Percentiles rank a stretch among this genome's conserved stretches.
These are phyloP conservation scores for Multifurca ochricompacta DNA, from an alignment of 768 basidiomycete species.

Conservation along the genomic window DNA sequence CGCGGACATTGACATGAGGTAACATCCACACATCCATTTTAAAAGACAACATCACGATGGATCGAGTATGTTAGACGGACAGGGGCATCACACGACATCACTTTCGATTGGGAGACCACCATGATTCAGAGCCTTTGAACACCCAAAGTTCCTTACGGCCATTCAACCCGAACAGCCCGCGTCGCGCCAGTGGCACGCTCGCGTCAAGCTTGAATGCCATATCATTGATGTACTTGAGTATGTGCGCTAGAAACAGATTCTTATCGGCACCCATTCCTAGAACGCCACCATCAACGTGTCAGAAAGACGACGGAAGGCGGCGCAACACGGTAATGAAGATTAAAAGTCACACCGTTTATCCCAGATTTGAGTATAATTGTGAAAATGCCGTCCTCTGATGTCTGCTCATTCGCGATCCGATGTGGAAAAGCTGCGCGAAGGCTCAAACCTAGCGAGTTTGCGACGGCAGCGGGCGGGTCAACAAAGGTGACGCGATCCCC, in stretches of 20 bases:
- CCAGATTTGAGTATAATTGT: constrained; percentile 45
- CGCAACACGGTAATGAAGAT: neutral
- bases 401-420: constrained; percentile 35
- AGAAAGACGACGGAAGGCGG: neutral
- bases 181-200: constrained; percentile 49
- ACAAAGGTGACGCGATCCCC: constrained; percentile 47
- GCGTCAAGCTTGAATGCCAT: constrained; percentile 59
- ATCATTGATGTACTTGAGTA: constrained; percentile 49
- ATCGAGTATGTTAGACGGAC: neutral
- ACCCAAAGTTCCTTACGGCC: constrained; percentile 54
- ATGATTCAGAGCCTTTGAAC: constrained; percentile 40
- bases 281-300: neutral
- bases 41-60: constrained; percentile 7
- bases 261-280: constrained; percentile 33
- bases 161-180: constrained; percentile 33
- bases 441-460: constrained; percentile 32
- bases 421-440: constrained; percentile 37
- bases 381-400: constrained; percentile 43
- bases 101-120: constrained; percentile 10
- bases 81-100: neutral
- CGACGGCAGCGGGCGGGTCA: constrained; percentile 34
- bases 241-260: constrained; percentile 50
- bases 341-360: constrained; percentile 17
- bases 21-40: no score
- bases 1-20: no score